These are phyloP conservation scores for Spathaspora sp. DNA, from an alignment of 805 yeast species.

Conservation along the genomic window DNA sequence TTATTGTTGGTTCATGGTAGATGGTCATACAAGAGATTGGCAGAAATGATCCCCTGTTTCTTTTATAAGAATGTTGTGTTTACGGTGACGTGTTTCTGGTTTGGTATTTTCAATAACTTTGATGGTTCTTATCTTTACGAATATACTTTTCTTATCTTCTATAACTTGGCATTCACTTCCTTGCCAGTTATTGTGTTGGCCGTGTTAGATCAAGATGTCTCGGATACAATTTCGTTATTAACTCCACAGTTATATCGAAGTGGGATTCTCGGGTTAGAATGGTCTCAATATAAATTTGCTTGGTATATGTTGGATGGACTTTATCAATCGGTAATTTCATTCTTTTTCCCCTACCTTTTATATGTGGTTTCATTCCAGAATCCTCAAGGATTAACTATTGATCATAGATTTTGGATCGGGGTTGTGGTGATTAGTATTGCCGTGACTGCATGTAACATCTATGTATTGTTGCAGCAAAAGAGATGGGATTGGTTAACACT, in stretches of 20 bases:
- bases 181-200: conserved; percentile 74
- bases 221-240: conserved; percentile 57
- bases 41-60: conserved; percentile 77
- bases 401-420: conserved; percentile 74
- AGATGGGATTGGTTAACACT: conserved; percentile 76
- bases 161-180: conserved; percentile 78
- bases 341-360: conserved; percentile 62
- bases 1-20: conserved; percentile 76
- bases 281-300: conserved; percentile 58
- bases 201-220: conserved; percentile 71
- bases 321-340: conserved; percentile 67
- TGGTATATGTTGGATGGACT: conserved; percentile 66
- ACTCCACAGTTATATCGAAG: conserved; percentile 69
- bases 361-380: conserved; percentile 40
- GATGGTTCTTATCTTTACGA: conserved; percentile 78
- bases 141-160: conserved; percentile 73
- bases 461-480: conserved; percentile 62
- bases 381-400: conserved; percentile 54
- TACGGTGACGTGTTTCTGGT: conserved; percentile 76
- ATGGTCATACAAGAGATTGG: conserved; percentile 72
- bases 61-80: conserved; percentile 75
- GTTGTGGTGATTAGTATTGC: conserved; percentile 56
- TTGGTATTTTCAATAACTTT: conserved; percentile 60
- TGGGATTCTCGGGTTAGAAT: conserved; percentile 63
- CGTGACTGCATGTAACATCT: conserved; percentile 61